phyloP scores from a whole-genome alignment of 2,329 filamentous ascomycete genomes.

The Cryoendolithus antarcticus region DNA sequence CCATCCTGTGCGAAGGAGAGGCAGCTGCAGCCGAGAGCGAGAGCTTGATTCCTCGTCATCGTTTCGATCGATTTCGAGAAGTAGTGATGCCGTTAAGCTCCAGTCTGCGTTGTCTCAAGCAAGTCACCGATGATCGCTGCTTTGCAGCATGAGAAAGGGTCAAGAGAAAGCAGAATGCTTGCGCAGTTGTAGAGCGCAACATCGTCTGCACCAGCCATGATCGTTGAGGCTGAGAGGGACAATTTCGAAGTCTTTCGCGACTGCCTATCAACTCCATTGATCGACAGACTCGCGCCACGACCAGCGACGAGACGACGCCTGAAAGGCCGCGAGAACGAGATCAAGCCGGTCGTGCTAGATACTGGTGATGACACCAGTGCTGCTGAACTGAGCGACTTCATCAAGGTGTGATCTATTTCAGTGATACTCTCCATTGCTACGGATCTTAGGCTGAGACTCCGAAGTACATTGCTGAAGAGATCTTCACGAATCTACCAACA shows the following conservation, averaged over 20 bases:
- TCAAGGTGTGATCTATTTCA: slow-evolving; percentile 40
- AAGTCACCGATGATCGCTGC: too few species aligned
- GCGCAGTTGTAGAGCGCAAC: too few species aligned
- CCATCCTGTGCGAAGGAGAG: too few species aligned
- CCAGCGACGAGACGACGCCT: slow-evolving; percentile 34
- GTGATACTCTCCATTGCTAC: not conserved
- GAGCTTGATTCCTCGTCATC: too few species aligned
- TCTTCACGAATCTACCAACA: slow-evolving; percentile 53
- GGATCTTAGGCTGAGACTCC: not conserved
- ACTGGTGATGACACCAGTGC: slow-evolving; percentile 30
- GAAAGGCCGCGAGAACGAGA: slow-evolving; percentile 28
- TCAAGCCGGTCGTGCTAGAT: slow-evolving; percentile 20
- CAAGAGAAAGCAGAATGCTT: too few species aligned
- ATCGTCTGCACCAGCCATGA: too few species aligned
- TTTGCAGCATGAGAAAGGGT: too few species aligned
- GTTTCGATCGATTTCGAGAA: too few species aligned
- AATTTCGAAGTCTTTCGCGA: slow-evolving; percentile 64
- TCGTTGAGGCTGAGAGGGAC: slow-evolving; percentile 4
- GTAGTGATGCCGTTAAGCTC: too few species aligned
- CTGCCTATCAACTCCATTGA: slow-evolving; percentile 56
- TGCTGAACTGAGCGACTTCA: slow-evolving; percentile 67
- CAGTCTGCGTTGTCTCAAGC: too few species aligned
- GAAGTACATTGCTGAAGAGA: slow-evolving; percentile 57
- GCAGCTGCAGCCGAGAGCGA: too few species aligned
- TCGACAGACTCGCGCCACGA: slow-evolving; percentile 44